Evolutionary conservation across 1,139 yeast genomes (phyloP), one percentile per base, ranked within the genome.

Genomic region (Scheffersomyces parashehatae): DNA sequence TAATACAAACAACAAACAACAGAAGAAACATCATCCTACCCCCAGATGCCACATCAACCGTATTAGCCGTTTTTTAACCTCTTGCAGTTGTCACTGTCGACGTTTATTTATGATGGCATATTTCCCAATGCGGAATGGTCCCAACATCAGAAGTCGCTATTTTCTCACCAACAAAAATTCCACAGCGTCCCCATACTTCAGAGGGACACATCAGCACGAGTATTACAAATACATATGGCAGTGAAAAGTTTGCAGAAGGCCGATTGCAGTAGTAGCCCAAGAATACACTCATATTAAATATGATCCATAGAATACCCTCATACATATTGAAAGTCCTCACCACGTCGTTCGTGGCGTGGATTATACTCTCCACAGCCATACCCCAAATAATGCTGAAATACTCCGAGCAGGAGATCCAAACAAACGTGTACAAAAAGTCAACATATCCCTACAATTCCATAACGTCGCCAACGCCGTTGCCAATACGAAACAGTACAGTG

Each of bases 371-470:
- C 2, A 74, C 79, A 2, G 56, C 63, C 11, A 45, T 74, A 9
- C 79, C 79, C 1, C 79, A 73, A 50, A 49, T 62, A 5, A 40
- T 62, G 31, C 55, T 64, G 36, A 67, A 67, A 47, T 67, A 60
- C 46, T 52, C 63, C 28, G 62, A 65, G 42, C 45, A 57, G 3
- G 61, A 67, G 40, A 57, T 70, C 37, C 64, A 59, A 37, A 45
- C 62, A 35, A 60, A 56, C 44, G 52, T 52, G 6, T 70, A 60
- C 52, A 45, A 48, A 12, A 49, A 48, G 15, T 40, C 56, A 4
- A 38, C 50, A 3, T 72, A 67, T 45, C 76, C 77, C 9, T 70
- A 72, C 52, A 60, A 60, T 37, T 68, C 76, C 28, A 59, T 73
- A 28, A 67, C 72, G 2, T 59, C 67, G 10, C 72, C 74, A 4